Conservation (phyloP, 2,329 filamentous ascomycete species). For the Botrytis aclada region DNA sequence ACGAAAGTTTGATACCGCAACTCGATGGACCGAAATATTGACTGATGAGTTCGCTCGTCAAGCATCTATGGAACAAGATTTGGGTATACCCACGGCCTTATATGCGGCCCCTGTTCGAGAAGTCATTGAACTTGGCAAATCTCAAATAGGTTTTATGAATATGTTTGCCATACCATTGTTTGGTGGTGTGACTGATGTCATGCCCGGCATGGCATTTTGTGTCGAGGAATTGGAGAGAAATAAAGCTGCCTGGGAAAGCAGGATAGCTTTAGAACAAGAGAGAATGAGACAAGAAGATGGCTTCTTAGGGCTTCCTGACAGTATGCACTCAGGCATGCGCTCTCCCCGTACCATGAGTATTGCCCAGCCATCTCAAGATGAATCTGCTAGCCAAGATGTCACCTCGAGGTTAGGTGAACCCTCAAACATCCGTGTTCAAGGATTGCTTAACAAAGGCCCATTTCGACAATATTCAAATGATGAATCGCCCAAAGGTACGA, state of each 20-base stretch:
- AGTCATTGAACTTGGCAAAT: slow-evolving; percentile 74
- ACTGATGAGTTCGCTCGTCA: slow-evolving; percentile 94
- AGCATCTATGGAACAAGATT: slow-evolving; percentile 83
- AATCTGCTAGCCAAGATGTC: slow-evolving; percentile 25
- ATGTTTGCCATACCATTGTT: slow-evolving; percentile 93
- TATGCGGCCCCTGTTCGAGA: slow-evolving; percentile 84
- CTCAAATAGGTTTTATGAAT: slow-evolving; percentile 95
- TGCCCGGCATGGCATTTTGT: slow-evolving; percentile 81
- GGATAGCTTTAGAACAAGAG: slow-evolving; percentile 60
- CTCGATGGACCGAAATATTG: slow-evolving; percentile 89
- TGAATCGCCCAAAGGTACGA: slow-evolving; percentile 22
- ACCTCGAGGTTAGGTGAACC: slow-evolving; percentile 15
- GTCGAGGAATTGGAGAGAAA: slow-evolving; percentile 79
- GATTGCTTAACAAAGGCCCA: slow-evolving; percentile 29
- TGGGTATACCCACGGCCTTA: slow-evolving; percentile 83
- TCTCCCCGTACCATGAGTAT: slow-evolving; percentile 37
- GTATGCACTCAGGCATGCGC: slow-evolving; percentile 34
- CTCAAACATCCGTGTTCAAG: slow-evolving; percentile 28
- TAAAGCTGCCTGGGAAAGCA: slow-evolving; percentile 67
- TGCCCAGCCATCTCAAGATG: slow-evolving; percentile 27
- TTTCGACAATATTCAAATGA: slow-evolving; percentile 27
- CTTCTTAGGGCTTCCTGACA: slow-evolving; percentile 33
- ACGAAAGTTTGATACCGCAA: slow-evolving; percentile 75
- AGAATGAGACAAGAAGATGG: slow-evolving; percentile 39
- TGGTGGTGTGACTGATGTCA: slow-evolving; percentile 77